phyloP scores from a whole-genome alignment of 1,284 basidiomycete species.

The Trametes versicolor region DNA sequence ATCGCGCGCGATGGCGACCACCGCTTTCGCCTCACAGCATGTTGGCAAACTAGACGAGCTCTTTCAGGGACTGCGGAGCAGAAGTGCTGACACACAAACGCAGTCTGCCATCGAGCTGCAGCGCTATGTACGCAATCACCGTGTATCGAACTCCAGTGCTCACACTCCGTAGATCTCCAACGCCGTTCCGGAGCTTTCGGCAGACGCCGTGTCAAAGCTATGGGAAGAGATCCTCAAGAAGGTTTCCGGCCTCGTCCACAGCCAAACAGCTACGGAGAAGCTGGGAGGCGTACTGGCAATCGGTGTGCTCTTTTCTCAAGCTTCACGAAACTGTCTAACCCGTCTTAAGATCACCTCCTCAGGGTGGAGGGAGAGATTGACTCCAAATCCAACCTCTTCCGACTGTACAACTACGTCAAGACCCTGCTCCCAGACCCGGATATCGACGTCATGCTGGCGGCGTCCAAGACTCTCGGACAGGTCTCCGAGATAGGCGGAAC shows the following conservation, averaged over 20 bases:
- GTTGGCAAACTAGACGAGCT: conserved; percentile 70
- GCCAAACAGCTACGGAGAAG: conserved; percentile 77
- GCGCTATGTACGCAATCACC: conserved; percentile 64
- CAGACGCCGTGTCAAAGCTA: conserved; percentile 77
- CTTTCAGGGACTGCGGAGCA: conserved; percentile 71
- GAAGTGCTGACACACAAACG: conserved; percentile 65
- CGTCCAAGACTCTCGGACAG: conserved; percentile 85
- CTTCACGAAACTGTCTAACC: conserved; percentile 15
- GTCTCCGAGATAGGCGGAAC: conserved; percentile 85
- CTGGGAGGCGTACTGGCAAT: conserved; percentile 87
- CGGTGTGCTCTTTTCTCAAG: conserved; percentile 54
- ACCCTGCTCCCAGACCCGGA: conserved; percentile 85
- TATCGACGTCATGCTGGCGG: conserved; percentile 88
- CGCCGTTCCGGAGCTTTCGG: conserved; percentile 78
- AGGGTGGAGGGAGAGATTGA: conserved; percentile 80
- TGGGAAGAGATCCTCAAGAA: conserved; percentile 87
- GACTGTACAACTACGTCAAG: conserved; percentile 93
- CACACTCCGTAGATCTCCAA: conserved; percentile 64
- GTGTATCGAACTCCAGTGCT: background rate
- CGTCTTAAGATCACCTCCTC: conserved; percentile 72
- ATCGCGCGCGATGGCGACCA: conserved; percentile 76
- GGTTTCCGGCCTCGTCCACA: conserved; percentile 87
- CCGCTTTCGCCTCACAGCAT: conserved; percentile 57
- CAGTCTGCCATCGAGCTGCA: conserved; percentile 74
- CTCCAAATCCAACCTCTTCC: conserved; percentile 79